Evolutionary conservation across 176 grass and related monocot genomes (phyloP), one percentile per base, ranked within the genome.

Genomic region (Hyparrhenia diplandra): DNA sequence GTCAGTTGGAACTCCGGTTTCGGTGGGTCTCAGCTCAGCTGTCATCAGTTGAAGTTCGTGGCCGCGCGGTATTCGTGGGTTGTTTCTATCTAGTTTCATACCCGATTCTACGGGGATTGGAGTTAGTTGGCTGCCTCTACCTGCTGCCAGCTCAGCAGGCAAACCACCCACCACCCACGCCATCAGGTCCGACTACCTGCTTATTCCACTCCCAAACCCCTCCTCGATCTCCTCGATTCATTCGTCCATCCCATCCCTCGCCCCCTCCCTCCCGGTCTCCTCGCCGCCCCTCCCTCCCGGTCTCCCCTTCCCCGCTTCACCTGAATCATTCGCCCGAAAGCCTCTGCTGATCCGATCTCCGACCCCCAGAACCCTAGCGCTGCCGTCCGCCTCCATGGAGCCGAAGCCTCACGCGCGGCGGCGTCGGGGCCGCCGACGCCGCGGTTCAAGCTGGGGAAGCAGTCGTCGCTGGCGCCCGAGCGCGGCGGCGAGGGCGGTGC

Each of bases 391-490:
- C 46, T 36, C 8, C 37, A 92, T 95, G 85, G 90, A 87, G 49
- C 73, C 84, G 59, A 93, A 76, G 82, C 73, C 76, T 20, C 52
- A 40, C 23, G 52, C 47, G 40, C 11, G 34, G 4, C 80, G 78
- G 83, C 18, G 29, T 45, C 77, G 2, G 51, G 24, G 64, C 13
- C 78, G 25, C 3, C 13, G 36, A 82, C 73, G 27, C 85, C 81
- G 62, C 86, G 88, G 35, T 95, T 95, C 32, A 88, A 16, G 64
- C 82, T 95, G 54, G 92, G 92, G 16, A 99, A 85, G 80, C 90
- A 93, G 84, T 99, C 93, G 39, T 99, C 96, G n/a, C 36, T 95
- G 66, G 90, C 96, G 64, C 92, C 93, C 47, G 85, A 85, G 4
- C n/a, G 60, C 51, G 65, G 42, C 14, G 75, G 18, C 58, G 71